Evolutionary conservation across 345 rosid genomes (phyloP), one percentile per base, ranked within the genome.

Genomic region (Odontarrhena argentea): DNA sequence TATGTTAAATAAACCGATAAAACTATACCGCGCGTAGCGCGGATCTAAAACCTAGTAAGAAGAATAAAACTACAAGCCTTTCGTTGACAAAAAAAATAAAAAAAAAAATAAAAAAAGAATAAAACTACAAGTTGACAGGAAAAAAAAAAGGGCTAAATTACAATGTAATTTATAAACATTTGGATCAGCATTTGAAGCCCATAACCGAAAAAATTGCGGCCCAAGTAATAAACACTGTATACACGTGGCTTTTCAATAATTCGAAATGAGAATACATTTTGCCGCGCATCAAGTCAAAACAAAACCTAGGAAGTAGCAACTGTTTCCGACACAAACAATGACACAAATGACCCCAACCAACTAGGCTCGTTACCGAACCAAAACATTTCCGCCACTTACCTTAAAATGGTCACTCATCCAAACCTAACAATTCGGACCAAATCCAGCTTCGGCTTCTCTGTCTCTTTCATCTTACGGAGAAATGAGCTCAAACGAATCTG

Each of bases 251-350:
- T 38, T 60, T 22, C 11, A 2, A 11, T 15, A 59, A 36, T 61
- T 71, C 58, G 69, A 71, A 71, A 70, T 24, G 9, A 34, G 46
- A 52, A 43, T 9, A 47, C 13, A 30, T 47, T 64, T 72, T 64
- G 65, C 76, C 70, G 76, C 76, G 76, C 65, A 11, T 32, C 6
- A 4, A 64, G 76, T 64, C 65, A 55, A 32, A 32, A 32, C 36
- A 32, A 32, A 56, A 71, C 44, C 40, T 38, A 71, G 18, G 44
- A 48, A 41, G 65, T 40, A 40, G 74, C 67, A 42, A 24, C 43
- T 18, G 46, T 14, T 32, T 14, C 22, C 54, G 43, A 28, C 9
- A 53, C 22, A 53, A 46, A 46, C 61, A 61, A 53, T 46, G 36
- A 63, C 36, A 56, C 60, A 55, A 48, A 24, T 18, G 22, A 18